These are phyloP conservation scores for Cladochytrium replicatum DNA, from an alignment of 192 early-diverging fungal genomes.

Conservation along the genomic window DNA sequence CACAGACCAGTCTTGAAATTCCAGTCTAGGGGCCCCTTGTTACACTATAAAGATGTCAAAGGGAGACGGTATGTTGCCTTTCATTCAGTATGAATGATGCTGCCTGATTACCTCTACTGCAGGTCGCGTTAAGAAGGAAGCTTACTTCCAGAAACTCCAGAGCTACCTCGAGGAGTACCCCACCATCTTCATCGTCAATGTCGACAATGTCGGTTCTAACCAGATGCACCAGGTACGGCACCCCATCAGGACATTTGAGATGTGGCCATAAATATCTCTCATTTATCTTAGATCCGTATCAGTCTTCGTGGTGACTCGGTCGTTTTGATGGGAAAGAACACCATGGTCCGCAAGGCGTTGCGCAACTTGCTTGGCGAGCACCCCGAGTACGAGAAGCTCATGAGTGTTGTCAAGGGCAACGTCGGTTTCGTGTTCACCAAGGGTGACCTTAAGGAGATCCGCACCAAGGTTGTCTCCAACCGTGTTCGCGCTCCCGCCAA, in stretches of 20 bases:
- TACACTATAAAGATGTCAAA: conserved; percentile 77
- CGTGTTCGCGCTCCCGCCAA: conserved; percentile 95
- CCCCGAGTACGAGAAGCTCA: conserved; percentile 76
- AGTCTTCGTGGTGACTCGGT: conserved; percentile 81
- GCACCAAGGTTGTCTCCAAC: conserved; percentile 84
- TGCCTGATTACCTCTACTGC: background rate
- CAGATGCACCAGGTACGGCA: conserved; percentile 95
- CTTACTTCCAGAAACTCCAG: conserved; percentile 92
- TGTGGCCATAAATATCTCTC: no score
- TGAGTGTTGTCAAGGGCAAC: conserved; percentile 86
- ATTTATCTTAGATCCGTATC: no score
- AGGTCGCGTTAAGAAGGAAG: conserved; percentile 79
- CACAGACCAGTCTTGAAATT: conserved; percentile 35
- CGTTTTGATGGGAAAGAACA: conserved; percentile 99
- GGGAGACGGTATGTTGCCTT: conserved; percentile 61
- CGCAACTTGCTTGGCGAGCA: conserved; percentile 50
- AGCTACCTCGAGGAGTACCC: conserved; percentile 76
- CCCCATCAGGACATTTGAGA: no score
- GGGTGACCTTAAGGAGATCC: conserved; percentile 87
- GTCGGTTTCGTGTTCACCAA: conserved; percentile 99
- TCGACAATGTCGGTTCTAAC: conserved; percentile 99
- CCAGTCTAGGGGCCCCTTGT: conserved; percentile 31
- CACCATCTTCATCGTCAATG: conserved; percentile 99
- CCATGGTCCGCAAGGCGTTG: conserved; percentile 85
- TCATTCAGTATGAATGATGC: background rate